phyloP scores from a whole-genome alignment of 495 filamentous ascomycete species.

The Xylaria scruposa region DNA sequence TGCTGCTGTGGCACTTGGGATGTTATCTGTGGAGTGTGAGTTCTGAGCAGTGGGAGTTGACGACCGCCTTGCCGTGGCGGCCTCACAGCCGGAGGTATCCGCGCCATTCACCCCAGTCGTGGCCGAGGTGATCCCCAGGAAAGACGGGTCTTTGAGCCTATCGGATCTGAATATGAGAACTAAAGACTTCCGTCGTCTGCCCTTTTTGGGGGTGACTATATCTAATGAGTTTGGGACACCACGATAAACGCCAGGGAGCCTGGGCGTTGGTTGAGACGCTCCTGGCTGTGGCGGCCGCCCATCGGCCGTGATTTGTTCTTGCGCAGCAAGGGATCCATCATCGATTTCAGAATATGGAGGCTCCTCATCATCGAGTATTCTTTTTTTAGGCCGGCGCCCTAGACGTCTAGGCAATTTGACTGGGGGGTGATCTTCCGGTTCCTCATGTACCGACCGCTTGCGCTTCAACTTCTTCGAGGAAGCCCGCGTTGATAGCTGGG shows the following conservation, averaged over 20 bases:
- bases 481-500: not conserved
- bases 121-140: slow-evolving; percentile 18
- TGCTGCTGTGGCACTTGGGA: not conserved
- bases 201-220: slow-evolving; percentile 38
- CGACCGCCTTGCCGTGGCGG: not conserved
- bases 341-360: not conserved
- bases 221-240: slow-evolving; percentile 37
- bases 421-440: slow-evolving; percentile 17
- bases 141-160: slow-evolving; percentile 38
- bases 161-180: slow-evolving; percentile 45
- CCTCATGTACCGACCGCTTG: slow-evolving; percentile 6
- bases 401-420: slow-evolving; percentile 15
- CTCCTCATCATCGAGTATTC: not conserved
- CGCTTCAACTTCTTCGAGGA: slow-evolving; percentile 18
- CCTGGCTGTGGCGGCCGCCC: not conserved
- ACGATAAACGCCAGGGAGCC: slow-evolving; percentile 38
- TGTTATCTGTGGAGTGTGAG: not conserved
- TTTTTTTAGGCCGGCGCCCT: slow-evolving; percentile 16
- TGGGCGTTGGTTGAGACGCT: not conserved
- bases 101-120: not conserved
- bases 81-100: not conserved
- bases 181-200: slow-evolving; percentile 40
- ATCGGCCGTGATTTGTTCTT: not conserved
- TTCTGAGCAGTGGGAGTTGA: not conserved
- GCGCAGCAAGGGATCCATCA: not conserved